These are phyloP conservation scores for Fusarium tricinctum DNA, from an alignment of 2,329 filamentous ascomycete genomes.

Conservation along the genomic window DNA sequence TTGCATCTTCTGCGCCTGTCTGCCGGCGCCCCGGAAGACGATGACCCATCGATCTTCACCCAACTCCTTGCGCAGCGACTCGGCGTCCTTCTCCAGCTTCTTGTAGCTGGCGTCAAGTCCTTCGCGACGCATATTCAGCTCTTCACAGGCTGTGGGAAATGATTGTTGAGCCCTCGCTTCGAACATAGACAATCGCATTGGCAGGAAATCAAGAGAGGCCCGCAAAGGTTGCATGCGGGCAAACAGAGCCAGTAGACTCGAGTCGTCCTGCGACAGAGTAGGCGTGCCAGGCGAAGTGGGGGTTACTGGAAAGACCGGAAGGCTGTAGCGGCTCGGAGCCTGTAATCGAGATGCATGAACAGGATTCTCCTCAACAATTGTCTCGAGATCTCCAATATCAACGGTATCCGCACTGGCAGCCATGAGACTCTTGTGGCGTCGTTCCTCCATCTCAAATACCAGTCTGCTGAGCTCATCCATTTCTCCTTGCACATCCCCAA, in stretches of 20 bases:
- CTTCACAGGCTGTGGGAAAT: conserved; percentile 92
- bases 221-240: conserved; percentile 94
- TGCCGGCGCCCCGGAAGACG: conserved; percentile 92
- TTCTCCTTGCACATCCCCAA: conserved; percentile 93
- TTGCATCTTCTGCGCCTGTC: conserved; percentile 96
- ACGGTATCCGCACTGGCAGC: conserved; percentile 72
- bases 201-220: conserved; percentile 93
- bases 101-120: conserved; percentile 88
- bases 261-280: conserved; percentile 80
- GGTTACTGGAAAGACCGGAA: conserved; percentile 73
- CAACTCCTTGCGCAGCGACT: conserved; percentile 88
- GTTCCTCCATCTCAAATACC: conserved; percentile 98
- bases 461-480: conserved; percentile 82
- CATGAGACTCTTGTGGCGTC: conserved; percentile 83
- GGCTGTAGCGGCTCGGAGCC: conserved; percentile 75
- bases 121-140: conserved; percentile 81
- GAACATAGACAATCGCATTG: conserved; percentile 93
- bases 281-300: conserved; percentile 71
- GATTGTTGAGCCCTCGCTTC: conserved; percentile 80
- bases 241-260: conserved; percentile 88
- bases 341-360: conserved; percentile 65
- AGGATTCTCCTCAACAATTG: conserved; percentile 90
- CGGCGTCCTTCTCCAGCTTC: conserved; percentile 90
- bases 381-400: conserved; percentile 91
- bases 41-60: conserved; percentile 97